Evolutionary conservation across 2,329 filamentous ascomycete species (phyloP), one percentile per base, ranked within the genome.

Genomic region (Aspergillus alliaceus): DNA sequence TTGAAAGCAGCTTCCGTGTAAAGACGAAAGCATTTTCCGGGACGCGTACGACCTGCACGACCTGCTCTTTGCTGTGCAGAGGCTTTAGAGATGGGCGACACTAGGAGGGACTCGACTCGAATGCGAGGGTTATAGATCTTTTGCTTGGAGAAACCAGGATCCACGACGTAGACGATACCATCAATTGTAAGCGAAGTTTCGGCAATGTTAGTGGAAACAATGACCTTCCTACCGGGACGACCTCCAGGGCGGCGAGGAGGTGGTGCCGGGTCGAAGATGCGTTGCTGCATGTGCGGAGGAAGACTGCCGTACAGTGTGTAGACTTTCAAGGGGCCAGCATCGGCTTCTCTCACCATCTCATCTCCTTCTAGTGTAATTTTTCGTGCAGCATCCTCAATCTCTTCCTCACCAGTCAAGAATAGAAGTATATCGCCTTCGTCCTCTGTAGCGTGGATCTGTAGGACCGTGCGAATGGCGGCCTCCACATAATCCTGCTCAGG

Each of bases 91-190:
- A 99, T 98, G 22, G 95, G 93, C 3, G 95, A 97, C 5, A 99
- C 93, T n/a, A 99, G 82, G 7, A 99, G 84, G 1, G 95, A 98
- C 77, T 99, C 95, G 63, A 99, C 93, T 75, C 95, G 88, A 67
- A 96, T 96, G 59, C 95, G 88, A 22, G 95, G 93, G 75, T 99
- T 98, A 82, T 98, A 99, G 61, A 98, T 95, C 78, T 98, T 99
- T 71, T 99, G 95, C 80, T 99, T 99, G 79, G 92, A 96, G 80
- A 99, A 99, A 34, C 95, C 95, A 2, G 95, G 93, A 70, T 99
- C 95, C n/a, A 99, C 93, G 32, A 99, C 95, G 70, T 97, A 99
- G 34, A 99, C 95, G 62, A 99, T 99, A 72, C 95, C 95, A 71
- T 99, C 95, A 59, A 99, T 99, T 47, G 95, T 99, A 76, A 99